Base-by-base conservation (phyloP, 768 basidiomycete genomes). In the Pisolithus microcarpus region DNA sequence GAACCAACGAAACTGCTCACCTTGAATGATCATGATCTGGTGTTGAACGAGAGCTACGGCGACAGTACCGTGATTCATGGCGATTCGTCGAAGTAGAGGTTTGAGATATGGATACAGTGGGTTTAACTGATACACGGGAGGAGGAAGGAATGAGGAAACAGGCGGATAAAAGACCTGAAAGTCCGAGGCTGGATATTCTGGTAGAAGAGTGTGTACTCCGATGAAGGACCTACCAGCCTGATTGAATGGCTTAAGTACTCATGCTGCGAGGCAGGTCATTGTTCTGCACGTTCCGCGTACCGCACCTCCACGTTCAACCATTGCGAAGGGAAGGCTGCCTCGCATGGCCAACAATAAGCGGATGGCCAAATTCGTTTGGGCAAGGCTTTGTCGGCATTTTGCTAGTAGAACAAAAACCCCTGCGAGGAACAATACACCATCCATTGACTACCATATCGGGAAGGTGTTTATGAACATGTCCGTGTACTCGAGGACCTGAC, bases 21-120 rank as follows among this genome's bases (percentile, higher is more conserved):
- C 79, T 79, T 83, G 80, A 23, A 86, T 80, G 53, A 87, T 63
- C 73, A 77, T 78, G 31, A 87, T 79, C 61, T 81, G 78, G 58
- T 77, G 79, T 56, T 81, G 79, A 43, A 87, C 81, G 52, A 86
- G 61, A 19, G 85, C 85, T 51, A 87, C 76, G 47, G 84, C 85
- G 52, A 85, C 68, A 38, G 78, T 75, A 47, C 85, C 81, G 61
- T 78, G 65, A 57, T 75, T 67, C 73, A 81, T 73, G 63, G 66
- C 68, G 28, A 37, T 15, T 26, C 13, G 42, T 8, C 4, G 26
- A 28, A 42, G 43, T 37, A 50, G 21, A 18, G 21, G 43, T 18
- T 16, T 21, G 16, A 21, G 45, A 36, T 36, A 46, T 15, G 43
- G 34, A 46, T 46, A 46, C 45, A 46, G 19, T 7, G 7, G 15